These are phyloP conservation scores for Skeletonema menzelii DNA, from an alignment of 108 stramenopile genomes.

Conservation along the genomic window DNA sequence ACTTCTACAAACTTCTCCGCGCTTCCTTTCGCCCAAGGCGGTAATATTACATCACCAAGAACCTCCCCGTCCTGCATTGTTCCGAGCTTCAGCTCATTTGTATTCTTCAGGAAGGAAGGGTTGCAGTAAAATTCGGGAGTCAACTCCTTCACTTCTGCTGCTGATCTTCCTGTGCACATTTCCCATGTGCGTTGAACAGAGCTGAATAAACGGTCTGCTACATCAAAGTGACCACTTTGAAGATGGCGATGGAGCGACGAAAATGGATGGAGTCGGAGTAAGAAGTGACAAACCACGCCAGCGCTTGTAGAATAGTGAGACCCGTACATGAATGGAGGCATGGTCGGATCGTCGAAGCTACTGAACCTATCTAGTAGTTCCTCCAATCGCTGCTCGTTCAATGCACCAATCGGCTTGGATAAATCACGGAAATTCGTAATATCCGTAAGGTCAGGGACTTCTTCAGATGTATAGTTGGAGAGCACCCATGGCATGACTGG, in stretches of 20 bases:
- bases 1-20: constrained; percentile 91
- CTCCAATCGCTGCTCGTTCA: constrained; percentile 88
- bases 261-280: constrained; percentile 96
- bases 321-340: constrained; percentile 98
- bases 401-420: constrained; percentile 93
- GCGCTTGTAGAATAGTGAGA: constrained; percentile 97
- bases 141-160: constrained; percentile 95
- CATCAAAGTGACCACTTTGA: constrained; percentile 97
- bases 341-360: constrained; percentile 90
- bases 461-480: constrained; percentile 86
- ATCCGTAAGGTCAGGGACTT: constrained; percentile 89
- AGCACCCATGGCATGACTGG: constrained; percentile 99
- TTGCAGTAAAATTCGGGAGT: constrained; percentile 96
- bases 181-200: constrained; percentile 93
- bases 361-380: constrained; percentile 93
- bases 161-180: constrained; percentile 87
- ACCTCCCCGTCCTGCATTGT: constrained; percentile 92
- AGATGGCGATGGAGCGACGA: constrained; percentile 89
- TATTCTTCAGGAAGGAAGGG: constrained; percentile 90
- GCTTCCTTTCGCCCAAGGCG: constrained; percentile 97
- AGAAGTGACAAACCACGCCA: constrained; percentile 95
- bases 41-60: constrained; percentile 94
- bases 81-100: constrained; percentile 92
- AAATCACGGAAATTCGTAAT: constrained; percentile 88
- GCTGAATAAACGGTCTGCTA: constrained; percentile 95